Base-by-base conservation (phyloP, 2,329 filamentous ascomycete genomes). In the Blastomyces percursus region DNA sequence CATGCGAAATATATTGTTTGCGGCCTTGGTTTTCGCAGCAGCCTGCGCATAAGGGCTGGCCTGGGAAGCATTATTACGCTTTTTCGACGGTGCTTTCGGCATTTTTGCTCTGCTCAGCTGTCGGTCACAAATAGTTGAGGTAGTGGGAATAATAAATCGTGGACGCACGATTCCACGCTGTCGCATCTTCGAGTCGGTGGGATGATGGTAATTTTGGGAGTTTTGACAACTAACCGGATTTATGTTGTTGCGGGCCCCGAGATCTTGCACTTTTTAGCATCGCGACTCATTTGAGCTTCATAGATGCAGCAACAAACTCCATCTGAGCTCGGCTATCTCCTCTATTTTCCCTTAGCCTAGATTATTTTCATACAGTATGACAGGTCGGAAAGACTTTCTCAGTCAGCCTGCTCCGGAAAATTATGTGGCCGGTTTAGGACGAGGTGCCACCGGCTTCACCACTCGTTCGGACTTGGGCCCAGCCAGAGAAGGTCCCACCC, bases 361-460 rank as follows among this genome's bases (percentile, higher is more conserved):
- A 24, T 32, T 27, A 2, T 46, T 48, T 48, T 30, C 16, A 44
- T n/a, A 57, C 46, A 62, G 51, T 7, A 87, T 87, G 85, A 82
- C 83, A 63, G 82, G 82, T 64, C 81, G 83, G 70, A 88, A 91
- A 79, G 91, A 96, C 77, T 97, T 97, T 72, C 78, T 97, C 64
- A 92, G 84, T 77, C 91, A 96, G 76, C 87, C 88, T 65, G 88
- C 89, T 62, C 89, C 89, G 14, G 89, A 91, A 70, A 93, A 92
- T 76, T 93, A 93, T 72, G 93, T 99, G 66, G 94, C 94, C 67
- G 94, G 94, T 84, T 86, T 99, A 66, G 94, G 94, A 77, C 89
- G 95, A 82, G 94, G 94, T 78, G 95, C 95, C 27, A 99, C 94
- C 8, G 94, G 95, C 64, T 99, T 99, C 79, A 97, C 94, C 19